phyloP scores from a whole-genome alignment of 2,329 filamentous ascomycete species.

The Lachnellula hyalina region DNA sequence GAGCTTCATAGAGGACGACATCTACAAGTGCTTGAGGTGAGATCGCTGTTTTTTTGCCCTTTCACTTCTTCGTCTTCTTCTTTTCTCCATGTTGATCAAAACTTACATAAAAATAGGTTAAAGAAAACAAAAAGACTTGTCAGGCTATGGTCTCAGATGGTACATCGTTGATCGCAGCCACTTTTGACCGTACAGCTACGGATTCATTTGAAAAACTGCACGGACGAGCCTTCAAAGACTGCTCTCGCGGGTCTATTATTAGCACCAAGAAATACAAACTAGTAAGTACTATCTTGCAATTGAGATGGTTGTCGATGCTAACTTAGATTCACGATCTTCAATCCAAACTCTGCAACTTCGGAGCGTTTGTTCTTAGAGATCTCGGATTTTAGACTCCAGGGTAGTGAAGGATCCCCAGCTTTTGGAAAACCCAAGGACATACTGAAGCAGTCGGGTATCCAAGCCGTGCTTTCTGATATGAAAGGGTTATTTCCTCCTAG shows the following conservation, averaged over 20 bases:
- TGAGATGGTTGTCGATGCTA: neutral
- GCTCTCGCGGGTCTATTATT: constrained; percentile 8
- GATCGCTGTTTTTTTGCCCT: no score
- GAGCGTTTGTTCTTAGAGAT: constrained; percentile 21
- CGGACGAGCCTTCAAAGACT: constrained; percentile 1
- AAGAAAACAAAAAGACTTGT: neutral
- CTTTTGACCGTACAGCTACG: constrained; percentile 2
- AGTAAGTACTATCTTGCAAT: constrained; percentile 5
- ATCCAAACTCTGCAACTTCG: constrained; percentile 1
- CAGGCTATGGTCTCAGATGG: constrained; percentile 12
- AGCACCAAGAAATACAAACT: constrained; percentile 9
- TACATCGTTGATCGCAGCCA: constrained; percentile 6
- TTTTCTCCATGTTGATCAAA: neutral
- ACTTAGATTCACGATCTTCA: constrained; percentile 3
- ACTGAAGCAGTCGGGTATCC: neutral
- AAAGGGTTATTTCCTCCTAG: neutral
- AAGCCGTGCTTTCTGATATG: neutral
- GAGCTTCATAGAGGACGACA: neutral
- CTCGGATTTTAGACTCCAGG: constrained; percentile 21
- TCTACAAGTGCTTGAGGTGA: neutral
- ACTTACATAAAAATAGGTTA: constrained; percentile 3
- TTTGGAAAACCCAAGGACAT: constrained; percentile 27
- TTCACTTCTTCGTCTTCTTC: neutral
- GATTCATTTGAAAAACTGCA: neutral
- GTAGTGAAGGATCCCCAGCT: constrained; percentile 23